Evolutionary conservation across 805 yeast species (phyloP).

Genomic region (Lipomyces mesembrius): DNA sequence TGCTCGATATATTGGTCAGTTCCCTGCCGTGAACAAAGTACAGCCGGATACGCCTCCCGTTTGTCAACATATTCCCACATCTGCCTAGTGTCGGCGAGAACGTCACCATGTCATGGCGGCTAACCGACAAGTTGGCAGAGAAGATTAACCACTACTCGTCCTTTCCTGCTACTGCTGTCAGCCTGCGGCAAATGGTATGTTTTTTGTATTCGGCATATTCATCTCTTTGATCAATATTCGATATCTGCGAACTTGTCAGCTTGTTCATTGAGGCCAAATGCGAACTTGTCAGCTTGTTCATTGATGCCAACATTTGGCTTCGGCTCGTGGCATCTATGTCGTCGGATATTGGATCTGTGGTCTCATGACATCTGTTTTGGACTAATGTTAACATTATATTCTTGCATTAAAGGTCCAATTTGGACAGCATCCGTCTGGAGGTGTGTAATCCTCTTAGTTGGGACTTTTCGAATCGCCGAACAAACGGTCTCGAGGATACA

Average conservation of each 20-base stretch:
- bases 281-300: neutral
- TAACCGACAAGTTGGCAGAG: constrained; percentile 54
- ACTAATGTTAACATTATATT: neutral
- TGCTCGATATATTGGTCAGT: too few species aligned
- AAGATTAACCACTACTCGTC: constrained; percentile 68
- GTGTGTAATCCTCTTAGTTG: constrained; percentile 49
- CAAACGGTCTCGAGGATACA: neutral
- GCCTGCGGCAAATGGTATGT: constrained; percentile 76
- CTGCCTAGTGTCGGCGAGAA: neutral
- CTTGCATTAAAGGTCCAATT: constrained; percentile 57
- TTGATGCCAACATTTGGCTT: neutral
- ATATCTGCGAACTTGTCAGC: neutral
- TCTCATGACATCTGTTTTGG: neutral
- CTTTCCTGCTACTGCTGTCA: constrained; percentile 81
- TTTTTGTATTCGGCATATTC: neutral
- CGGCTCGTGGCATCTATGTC: neutral
- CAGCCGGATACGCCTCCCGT: too few species aligned
- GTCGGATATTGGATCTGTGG: neutral
- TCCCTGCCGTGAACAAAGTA: too few species aligned
- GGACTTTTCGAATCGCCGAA: neutral
- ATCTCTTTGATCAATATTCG: neutral
- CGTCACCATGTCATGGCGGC: constrained; percentile 41
- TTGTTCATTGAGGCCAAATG: neutral
- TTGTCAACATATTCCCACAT: too few species aligned
- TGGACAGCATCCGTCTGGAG: constrained; percentile 79